Conservation (phyloP, 2,329 filamentous ascomycete genomes). For the Nothopassalora personata region DNA sequence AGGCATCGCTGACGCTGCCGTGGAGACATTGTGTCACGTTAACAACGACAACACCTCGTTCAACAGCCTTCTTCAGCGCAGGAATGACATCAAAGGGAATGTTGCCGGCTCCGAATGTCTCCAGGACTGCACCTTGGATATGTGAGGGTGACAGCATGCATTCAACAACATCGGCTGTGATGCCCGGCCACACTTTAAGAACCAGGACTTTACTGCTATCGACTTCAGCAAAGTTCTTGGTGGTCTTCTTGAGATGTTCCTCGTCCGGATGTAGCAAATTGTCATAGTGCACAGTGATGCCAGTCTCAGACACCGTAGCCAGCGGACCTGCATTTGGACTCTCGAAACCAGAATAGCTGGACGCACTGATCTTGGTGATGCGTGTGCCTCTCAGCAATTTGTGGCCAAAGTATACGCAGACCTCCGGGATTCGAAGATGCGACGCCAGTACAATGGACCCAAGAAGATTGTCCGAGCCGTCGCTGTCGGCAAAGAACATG, state of each 20-base stretch:
- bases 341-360: constrained; percentile 79
- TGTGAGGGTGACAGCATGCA: constrained; percentile 67
- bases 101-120: constrained; percentile 92
- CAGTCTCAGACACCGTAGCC: constrained; percentile 57
- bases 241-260: constrained; percentile 1
- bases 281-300: constrained; percentile 47
- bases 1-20: constrained; percentile 36
- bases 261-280: constrained; percentile 56
- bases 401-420: constrained; percentile 91
- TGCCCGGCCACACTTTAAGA: constrained; percentile 84
- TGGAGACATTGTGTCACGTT: constrained; percentile 78
- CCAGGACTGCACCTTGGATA: constrained; percentile 73
- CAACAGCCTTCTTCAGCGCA: constrained; percentile 58
- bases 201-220: constrained; percentile 88
- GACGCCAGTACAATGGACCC: constrained; percentile 84
- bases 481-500: constrained; percentile 85
- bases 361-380: constrained; percentile 80
- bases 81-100: constrained; percentile 79
- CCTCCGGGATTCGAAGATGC: constrained; percentile 88
- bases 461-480: constrained; percentile 85
- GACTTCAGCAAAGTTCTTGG: constrained; percentile 43
- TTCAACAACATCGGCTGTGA: constrained; percentile 84
- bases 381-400: constrained; percentile 84
- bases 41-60: constrained; percentile 76
- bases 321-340: constrained; percentile 82